Evolutionary conservation across 257 asterid species (phyloP).

Genomic region (Cruciata laevipes): DNA sequence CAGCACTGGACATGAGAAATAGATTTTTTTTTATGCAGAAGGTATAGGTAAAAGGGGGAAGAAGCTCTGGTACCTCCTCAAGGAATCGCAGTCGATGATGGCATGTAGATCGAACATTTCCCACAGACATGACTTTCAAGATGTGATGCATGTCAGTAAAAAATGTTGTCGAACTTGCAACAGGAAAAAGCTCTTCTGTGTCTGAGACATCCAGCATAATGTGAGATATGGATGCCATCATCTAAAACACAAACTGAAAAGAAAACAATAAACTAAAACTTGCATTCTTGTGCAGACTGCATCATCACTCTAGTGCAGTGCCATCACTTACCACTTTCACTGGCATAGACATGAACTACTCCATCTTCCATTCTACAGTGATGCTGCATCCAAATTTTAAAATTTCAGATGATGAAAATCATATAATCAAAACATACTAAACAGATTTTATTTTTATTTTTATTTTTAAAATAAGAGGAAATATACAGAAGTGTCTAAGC

Average conservation of each 20-base stretch:
- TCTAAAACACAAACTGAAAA: neutral
- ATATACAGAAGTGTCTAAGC: conserved; percentile 11
- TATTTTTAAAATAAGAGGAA: conserved; percentile 21
- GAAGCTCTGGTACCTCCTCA: conserved; percentile 56
- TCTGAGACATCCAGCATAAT: conserved; percentile 28
- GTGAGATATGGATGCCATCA: neutral
- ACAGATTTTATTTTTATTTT: no score
- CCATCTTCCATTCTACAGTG: conserved; percentile 84
- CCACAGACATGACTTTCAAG: conserved; percentile 70
- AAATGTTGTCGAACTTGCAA: conserved; percentile 71
- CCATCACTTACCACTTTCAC: conserved; percentile 50
- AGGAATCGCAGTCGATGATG: conserved; percentile 79
- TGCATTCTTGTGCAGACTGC: neutral
- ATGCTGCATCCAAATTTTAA: conserved; percentile 45
- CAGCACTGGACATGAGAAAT: conserved; percentile 11
- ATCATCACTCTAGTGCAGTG: neutral
- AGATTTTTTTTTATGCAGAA: conserved; percentile 7
- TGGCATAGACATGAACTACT: conserved; percentile 74
- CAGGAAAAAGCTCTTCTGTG: conserved; percentile 75
- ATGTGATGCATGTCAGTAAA: conserved; percentile 87
- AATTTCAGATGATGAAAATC: neutral
- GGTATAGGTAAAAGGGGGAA: neutral
- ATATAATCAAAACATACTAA: neutral
- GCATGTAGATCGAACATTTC: conserved; percentile 78
- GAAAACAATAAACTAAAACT: neutral